Base-by-base conservation (phyloP, 345 rosid genomes). In the Linum trigynum region DNA sequence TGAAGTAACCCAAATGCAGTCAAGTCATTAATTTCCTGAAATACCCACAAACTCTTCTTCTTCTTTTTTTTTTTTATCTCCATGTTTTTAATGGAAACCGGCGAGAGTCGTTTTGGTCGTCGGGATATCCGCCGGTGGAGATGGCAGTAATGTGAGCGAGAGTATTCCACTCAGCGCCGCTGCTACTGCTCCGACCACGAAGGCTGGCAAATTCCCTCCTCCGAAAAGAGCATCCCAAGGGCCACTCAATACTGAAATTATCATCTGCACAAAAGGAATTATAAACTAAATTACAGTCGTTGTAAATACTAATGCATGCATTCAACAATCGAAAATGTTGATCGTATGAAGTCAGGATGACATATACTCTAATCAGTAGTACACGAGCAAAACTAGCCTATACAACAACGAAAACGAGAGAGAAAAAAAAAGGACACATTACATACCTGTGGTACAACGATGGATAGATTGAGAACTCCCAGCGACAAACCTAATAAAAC, bases 391-490 rank as follows among this genome's bases (percentile, higher is more conserved):
- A n/a, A n/a, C n/a, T n/a, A n/a, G n/a, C n/a, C n/a, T n/a, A 55
- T 10, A 2, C 5, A 56, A 56, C 5, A 56, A 2, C 5, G 5
- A 56, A 56, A 56, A 56, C n/a, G n/a, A n/a, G n/a, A n/a, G n/a
- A n/a, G n/a, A 4, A 57, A 17, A 10, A 5, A 2, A 23, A 17
- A 16, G 35, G 0, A 48, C 32, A 8, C 4, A 42, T 9, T 42
- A 63, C 9, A 32, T 72, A 88, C 96, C 87, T 92, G 97, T 9
- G 98, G 98, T 55, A 88, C 48, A 38, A 88, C 94, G 7, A 92
- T 85, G 3, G 91, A 84, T 48, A 87, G 72, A 78, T 92, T 92
- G 16, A 92, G 76, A 65, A 92, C 88, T n/a, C 96, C 97, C 66
- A 90, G 57, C 0, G 98, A 87, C 67, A 92, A 92, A 36, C 97